A percentile compares a stretch with the other conserved stretches of the same genome.
These are phyloP conservation scores for Talaromyces marneffei DNA, from an alignment of 2,329 filamentous ascomycete genomes.

Conservation along the genomic window DNA sequence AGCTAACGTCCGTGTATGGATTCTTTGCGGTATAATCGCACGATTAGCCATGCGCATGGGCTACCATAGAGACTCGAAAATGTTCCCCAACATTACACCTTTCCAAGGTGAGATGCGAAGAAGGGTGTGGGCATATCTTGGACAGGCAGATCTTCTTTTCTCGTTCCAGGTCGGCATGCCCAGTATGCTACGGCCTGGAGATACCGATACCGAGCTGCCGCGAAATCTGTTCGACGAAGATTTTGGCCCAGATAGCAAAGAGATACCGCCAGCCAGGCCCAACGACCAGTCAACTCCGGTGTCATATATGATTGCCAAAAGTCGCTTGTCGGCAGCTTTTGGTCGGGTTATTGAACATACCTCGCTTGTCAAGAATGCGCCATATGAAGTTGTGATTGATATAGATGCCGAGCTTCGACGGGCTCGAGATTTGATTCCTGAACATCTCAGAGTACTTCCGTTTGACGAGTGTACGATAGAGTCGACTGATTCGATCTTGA, in stretches of 20 bases:
- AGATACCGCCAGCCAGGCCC: slow-evolving; percentile 54
- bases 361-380: slow-evolving; percentile 37
- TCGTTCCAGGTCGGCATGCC: slow-evolving; percentile 65
- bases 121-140: slow-evolving; percentile 45
- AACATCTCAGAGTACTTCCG: slow-evolving; percentile 69
- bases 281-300: slow-evolving; percentile 54
- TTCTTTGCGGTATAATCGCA: slow-evolving; percentile 55
- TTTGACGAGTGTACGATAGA: slow-evolving; percentile 70
- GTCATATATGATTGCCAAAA: slow-evolving; percentile 46
- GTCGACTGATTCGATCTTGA: slow-evolving; percentile 63
- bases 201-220: slow-evolving; percentile 58
- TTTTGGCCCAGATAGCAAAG: slow-evolving; percentile 51
- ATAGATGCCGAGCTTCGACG: slow-evolving; percentile 54
- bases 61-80: slow-evolving; percentile 57
- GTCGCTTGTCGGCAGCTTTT: slow-evolving; percentile 38
- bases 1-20: slow-evolving; percentile 55
- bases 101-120: slow-evolving; percentile 57
- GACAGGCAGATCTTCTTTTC: slow-evolving; percentile 58
- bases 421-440: slow-evolving; percentile 62
- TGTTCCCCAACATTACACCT: slow-evolving; percentile 53
- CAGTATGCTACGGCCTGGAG: slow-evolving; percentile 58
- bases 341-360: slow-evolving; percentile 41
- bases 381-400: slow-evolving; percentile 58
- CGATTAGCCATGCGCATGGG: slow-evolving; percentile 62
- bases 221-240: slow-evolving; percentile 61